Percentiles rank a stretch among this genome's conserved stretches.
These are phyloP conservation scores for Penicillium brevicompactum DNA, from an alignment of 2,329 filamentous ascomycete species.

Conservation along the genomic window DNA sequence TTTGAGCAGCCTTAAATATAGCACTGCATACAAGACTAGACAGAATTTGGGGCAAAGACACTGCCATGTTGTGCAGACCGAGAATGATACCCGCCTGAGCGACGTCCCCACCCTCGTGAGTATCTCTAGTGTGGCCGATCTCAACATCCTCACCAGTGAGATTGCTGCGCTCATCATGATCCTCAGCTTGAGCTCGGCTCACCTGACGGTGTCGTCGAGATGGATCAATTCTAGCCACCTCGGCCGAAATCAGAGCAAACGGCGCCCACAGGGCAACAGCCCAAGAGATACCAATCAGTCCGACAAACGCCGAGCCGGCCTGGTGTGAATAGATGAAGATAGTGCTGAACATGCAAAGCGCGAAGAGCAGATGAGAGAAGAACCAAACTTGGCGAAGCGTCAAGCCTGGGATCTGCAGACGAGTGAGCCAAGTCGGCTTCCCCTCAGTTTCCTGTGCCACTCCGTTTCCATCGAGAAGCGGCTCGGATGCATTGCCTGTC, in stretches of 20 bases:
- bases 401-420: conserved; percentile 75
- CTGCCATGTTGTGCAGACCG: conserved; percentile 93
- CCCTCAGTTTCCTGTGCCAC: conserved; percentile 15
- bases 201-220: conserved; percentile 54
- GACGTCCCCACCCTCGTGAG: conserved; percentile 52
- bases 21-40: conserved; percentile 81
- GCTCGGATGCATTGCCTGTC: conserved; percentile 34
- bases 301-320: conserved; percentile 75
- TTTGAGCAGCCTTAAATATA: conserved; percentile 84
- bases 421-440: conserved; percentile 52
- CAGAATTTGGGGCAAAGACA: conserved; percentile 87
- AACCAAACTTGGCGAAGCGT: conserved; percentile 90
- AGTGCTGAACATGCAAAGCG: conserved; percentile 78
- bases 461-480: conserved; percentile 26
- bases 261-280: conserved; percentile 92
- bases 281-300: conserved; percentile 86
- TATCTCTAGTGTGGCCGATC: conserved; percentile 30
- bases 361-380: conserved; percentile 79
- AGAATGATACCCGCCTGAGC: conserved; percentile 88
- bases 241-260: conserved; percentile 90
- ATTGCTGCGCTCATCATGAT: neutral
- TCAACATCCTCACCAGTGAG: conserved; percentile 24
- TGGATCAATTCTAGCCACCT: conserved; percentile 81
- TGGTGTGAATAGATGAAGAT: conserved; percentile 73
- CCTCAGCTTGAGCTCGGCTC: conserved; percentile 8